phyloP scores from a whole-genome alignment of 202 grass and related monocot genomes.

The Saccharum hybrid region DNA sequence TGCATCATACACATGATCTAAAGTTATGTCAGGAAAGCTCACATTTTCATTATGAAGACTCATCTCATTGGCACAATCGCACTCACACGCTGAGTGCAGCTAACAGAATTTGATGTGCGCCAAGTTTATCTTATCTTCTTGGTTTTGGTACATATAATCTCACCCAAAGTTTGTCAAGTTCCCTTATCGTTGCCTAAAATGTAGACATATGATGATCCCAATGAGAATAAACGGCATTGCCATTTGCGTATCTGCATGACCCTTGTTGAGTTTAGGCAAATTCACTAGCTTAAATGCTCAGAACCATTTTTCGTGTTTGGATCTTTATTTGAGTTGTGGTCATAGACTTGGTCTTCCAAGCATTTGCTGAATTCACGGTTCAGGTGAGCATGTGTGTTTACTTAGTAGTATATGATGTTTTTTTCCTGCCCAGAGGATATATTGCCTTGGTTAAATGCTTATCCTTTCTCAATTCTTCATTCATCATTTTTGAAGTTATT shows the following conservation, averaged over 20 bases:
- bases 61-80: not conserved
- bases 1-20: constrained; percentile 26
- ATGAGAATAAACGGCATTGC: not conserved
- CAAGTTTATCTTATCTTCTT: not conserved
- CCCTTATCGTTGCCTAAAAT: not conserved
- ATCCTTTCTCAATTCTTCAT: not conserved
- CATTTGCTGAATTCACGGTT: not conserved
- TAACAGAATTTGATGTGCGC: not conserved
- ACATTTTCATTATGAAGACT: not conserved
- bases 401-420: not conserved
- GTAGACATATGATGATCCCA: not conserved
- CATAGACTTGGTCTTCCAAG: not conserved
- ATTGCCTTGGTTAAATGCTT: not conserved
- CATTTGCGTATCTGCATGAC: not conserved
- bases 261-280: not conserved
- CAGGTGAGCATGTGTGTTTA: not conserved
- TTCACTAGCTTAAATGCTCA: not conserved
- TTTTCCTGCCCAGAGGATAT: not conserved
- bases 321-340: not conserved
- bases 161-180: not conserved
- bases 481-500: not conserved
- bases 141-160: not conserved
- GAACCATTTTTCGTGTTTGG: not conserved
- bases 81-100: not conserved
- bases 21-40: constrained; percentile 1